Evolutionary conservation across 352 stramenopile genomes (phyloP).

Genomic region (Pythium brassicae): DNA sequence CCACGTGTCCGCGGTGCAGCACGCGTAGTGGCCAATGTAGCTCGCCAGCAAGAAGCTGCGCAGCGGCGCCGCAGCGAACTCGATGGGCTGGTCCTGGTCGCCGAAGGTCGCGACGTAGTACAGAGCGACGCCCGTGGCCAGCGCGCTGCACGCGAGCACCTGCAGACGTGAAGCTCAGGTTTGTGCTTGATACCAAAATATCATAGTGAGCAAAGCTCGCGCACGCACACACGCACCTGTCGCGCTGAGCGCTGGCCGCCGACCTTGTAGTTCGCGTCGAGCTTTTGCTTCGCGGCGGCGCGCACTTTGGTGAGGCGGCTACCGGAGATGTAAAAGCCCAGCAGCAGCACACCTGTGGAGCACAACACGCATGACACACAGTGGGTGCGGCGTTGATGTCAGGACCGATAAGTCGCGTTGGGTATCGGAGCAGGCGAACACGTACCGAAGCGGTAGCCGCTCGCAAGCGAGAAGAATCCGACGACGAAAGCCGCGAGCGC

Average conservation of each 20-base stretch:
- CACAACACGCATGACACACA: not conserved
- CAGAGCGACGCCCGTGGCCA: conserved; percentile 65
- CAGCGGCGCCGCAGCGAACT: conserved; percentile 28
- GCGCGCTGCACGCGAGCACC: conserved; percentile 77
- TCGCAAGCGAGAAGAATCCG: conserved; percentile 57
- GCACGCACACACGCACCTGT: conserved; percentile 19
- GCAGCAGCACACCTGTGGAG: conserved; percentile 57
- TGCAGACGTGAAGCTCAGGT: conserved; percentile 15
- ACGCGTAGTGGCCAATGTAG: conserved; percentile 93
- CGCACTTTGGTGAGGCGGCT: conserved; percentile 83
- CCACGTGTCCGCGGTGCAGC: conserved; percentile 91
- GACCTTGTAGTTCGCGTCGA: conserved; percentile 75
- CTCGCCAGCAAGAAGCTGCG: conserved; percentile 55
- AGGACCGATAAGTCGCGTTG: too few species aligned
- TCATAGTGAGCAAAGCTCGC: too few species aligned
- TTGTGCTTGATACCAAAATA: not conserved
- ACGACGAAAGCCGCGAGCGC: conserved; percentile 59
- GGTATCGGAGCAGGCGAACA: not conserved
- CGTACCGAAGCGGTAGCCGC: conserved; percentile 65
- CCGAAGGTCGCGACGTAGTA: conserved; percentile 35
- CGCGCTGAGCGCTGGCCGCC: conserved; percentile 70
- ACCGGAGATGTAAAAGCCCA: conserved; percentile 84
- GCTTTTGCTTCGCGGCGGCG: conserved; percentile 43
- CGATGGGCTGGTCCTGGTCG: conserved; percentile 32
- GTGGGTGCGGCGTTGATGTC: not conserved